Conservation (phyloP, 2,329 filamentous ascomycete genomes). For the Sphaerostilbella broomeana region DNA sequence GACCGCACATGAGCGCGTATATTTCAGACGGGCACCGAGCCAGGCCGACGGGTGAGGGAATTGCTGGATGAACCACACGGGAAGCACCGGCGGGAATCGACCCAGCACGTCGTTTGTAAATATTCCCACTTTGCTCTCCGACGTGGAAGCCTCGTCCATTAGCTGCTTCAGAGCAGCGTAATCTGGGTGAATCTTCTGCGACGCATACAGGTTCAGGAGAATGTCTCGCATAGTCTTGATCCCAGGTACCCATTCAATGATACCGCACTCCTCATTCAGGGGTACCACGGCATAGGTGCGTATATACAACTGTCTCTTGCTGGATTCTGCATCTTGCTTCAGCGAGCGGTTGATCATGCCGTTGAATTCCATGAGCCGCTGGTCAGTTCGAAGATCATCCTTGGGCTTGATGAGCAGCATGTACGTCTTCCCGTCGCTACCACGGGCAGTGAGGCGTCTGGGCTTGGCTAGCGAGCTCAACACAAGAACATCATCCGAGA, state of each 20-base stretch:
- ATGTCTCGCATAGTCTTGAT: constrained; percentile 92
- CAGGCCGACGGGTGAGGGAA: constrained; percentile 90
- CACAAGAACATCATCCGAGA: constrained; percentile 83
- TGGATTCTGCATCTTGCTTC: constrained; percentile 85
- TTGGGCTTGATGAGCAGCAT: constrained; percentile 95
- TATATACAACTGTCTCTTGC: constrained; percentile 85
- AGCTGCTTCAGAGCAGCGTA: constrained; percentile 59
- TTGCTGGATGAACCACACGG: constrained; percentile 91
- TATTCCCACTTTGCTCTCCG: constrained; percentile 55
- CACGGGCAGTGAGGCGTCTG: constrained; percentile 78
- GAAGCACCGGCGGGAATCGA: constrained; percentile 75
- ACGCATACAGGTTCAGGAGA: constrained; percentile 68
- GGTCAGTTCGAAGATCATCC: constrained; percentile 94
- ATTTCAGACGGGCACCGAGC: constrained; percentile 82
- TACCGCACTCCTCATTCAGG: constrained; percentile 92
- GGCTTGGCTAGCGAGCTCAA: constrained; percentile 89
- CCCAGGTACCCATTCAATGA: constrained; percentile 98
- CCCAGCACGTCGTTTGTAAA: constrained; percentile 62
- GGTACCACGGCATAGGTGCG: constrained; percentile 96
- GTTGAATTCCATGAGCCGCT: constrained; percentile 98
- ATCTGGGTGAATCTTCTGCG: constrained; percentile 63
- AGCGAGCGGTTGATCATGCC: constrained; percentile 93
- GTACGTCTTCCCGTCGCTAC: constrained; percentile 83
- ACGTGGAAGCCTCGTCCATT: constrained; percentile 56
- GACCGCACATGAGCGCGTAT: constrained; percentile 89